Percentiles rank a stretch among this genome's conserved stretches.
phyloP scores from a whole-genome alignment of 2,329 filamentous ascomycete genomes.

The Mycosphaerella sp. region DNA sequence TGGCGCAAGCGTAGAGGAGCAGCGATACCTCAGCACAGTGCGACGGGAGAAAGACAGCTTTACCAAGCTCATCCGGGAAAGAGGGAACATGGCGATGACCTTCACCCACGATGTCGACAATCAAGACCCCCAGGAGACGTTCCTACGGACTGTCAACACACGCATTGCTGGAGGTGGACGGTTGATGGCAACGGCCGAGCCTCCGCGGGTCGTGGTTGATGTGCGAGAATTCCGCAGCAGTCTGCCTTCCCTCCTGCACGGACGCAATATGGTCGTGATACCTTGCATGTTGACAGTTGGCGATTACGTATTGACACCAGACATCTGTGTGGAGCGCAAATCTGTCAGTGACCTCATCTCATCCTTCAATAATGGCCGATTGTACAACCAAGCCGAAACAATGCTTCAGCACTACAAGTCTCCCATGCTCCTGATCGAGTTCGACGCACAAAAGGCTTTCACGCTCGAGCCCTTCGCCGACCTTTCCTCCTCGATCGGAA shows the following conservation, averaged over 20 bases:
- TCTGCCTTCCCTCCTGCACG: constrained; percentile 84
- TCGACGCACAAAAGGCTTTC: constrained; percentile 95
- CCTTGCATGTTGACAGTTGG: constrained; percentile 95
- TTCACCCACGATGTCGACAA: constrained; percentile 64
- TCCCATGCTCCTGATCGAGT: constrained; percentile 92
- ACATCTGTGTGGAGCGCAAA: constrained; percentile 91
- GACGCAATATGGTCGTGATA: constrained; percentile 77
- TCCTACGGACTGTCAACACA: constrained; percentile 92
- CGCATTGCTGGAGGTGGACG: constrained; percentile 90
- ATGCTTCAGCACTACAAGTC: constrained; percentile 91
- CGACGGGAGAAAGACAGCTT: constrained; percentile 96
- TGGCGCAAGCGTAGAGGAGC: constrained; percentile 87
- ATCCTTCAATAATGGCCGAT: constrained; percentile 82
- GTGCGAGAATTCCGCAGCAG: constrained; percentile 94
- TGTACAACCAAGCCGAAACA: constrained; percentile 85
- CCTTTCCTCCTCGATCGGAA: constrained; percentile 55
- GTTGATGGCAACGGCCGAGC: constrained; percentile 73
- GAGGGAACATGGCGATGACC: constrained; percentile 81
- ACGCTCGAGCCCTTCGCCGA: constrained; percentile 63
- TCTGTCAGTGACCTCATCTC: constrained; percentile 84
- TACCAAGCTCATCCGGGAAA: constrained; percentile 88
- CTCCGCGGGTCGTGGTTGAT: constrained; percentile 87
- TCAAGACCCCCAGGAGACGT: constrained; percentile 81
- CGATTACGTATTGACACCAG: constrained; percentile 88
- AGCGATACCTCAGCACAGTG: constrained; percentile 81